Percentiles rank a stretch among this genome's conserved stretches.
Evolutionary conservation across 2,329 filamentous ascomycete genomes (phyloP).

Genomic region (Pyricularia sp.): DNA sequence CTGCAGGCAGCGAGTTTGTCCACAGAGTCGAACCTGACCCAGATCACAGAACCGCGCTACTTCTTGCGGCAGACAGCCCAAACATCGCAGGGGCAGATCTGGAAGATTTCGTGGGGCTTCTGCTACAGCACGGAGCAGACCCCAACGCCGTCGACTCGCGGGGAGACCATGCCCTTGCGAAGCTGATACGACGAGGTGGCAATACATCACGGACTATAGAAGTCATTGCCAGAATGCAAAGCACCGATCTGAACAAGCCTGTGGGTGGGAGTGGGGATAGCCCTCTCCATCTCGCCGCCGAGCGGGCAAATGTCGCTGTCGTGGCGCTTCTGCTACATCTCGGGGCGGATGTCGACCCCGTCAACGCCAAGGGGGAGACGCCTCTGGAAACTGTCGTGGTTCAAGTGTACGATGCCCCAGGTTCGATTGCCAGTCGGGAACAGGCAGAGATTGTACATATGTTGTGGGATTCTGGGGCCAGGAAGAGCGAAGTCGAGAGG

Average conservation of each 20-base stretch:
- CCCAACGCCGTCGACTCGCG: background rate
- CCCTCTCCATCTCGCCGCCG: constrained; percentile 1
- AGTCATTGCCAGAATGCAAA: background rate
- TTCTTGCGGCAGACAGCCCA: background rate
- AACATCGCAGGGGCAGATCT: background rate
- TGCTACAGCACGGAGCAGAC: background rate
- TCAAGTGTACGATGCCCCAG: background rate
- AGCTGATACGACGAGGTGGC: background rate
- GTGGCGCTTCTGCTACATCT: background rate
- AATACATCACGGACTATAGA: background rate
- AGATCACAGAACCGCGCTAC: background rate
- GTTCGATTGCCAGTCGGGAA: background rate
- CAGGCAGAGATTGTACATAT: background rate
- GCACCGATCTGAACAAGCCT: background rate
- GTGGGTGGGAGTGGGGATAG: background rate
- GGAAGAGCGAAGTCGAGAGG: background rate
- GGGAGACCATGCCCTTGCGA: background rate
- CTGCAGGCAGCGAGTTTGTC: background rate
- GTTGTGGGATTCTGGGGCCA: background rate
- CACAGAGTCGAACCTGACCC: background rate
- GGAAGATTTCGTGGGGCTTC: background rate
- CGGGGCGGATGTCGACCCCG: background rate
- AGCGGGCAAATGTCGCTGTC: background rate
- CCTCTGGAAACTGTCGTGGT: background rate
- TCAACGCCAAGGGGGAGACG: background rate